Evolutionary conservation across 2,329 filamentous ascomycete genomes (phyloP), one percentile per base, ranked within the genome.

Genomic region (Hymenoscyphus occultus): DNA sequence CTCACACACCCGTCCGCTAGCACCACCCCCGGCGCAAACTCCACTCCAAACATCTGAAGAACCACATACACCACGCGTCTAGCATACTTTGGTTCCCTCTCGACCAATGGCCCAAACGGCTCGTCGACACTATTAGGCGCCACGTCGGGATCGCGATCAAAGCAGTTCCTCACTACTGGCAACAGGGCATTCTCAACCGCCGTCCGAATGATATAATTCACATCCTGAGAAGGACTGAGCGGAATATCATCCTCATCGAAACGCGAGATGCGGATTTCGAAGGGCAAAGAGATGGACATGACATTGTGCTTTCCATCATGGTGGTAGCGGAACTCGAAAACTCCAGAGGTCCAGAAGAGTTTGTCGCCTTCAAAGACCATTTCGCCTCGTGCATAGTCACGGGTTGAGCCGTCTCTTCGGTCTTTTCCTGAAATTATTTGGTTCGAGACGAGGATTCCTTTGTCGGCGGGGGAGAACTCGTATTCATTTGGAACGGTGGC

Each of bases 281-380:
- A 99, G 0, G 95, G 93, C 71, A 92, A 86, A 5, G 93, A 97
- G 67, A 98, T 91, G 19, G 92, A 87, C 91, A 99, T 95, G 74
- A 96, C 93, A 70, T 90, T 92, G 78, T 99, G 93, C 73, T 90
- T 90, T 64, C 93, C 93, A 71, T 92, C 89, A 78, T 99, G 95
- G 78, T 99, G 95, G 78, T 97, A 97, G 51, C 95, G 88, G 81
- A 99, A 96, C 75, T 99, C 95, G 74, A 97, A 99, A 2, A 96
- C 91, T 63, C 95, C 95, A 67, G 94, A 91, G 0, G 91, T 96
- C 95, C 95, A 99, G 89, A 92, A 99, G 2, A 97, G 84, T 79
- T 96, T 97, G 79, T 98, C 93, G 59, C 95, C 93, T 10, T 88
- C 83, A 75, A 99, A 98, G 13, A 92, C 78, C 74, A 98, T 89